Percentiles rank a stretch among this genome's conserved stretches.
phyloP scores from a whole-genome alignment of 768 basidiomycete species.

The Naganishia antarctica region DNA sequence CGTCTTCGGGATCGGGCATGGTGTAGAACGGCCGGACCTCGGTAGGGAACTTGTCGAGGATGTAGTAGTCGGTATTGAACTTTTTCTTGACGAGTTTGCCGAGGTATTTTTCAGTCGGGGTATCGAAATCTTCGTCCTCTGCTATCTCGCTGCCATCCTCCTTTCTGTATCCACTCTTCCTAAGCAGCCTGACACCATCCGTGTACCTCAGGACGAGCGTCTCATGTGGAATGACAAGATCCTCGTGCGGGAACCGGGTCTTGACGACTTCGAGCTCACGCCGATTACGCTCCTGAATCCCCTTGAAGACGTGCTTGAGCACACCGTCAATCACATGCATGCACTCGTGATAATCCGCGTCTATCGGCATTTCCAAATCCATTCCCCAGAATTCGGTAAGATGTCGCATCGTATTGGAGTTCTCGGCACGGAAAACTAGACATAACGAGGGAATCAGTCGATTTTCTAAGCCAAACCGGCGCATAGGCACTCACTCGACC shows the following conservation, averaged over 20 bases:
- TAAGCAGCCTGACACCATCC: slow-evolving; percentile 77
- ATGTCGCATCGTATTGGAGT: slow-evolving; percentile 91
- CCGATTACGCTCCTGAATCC: slow-evolving; percentile 65
- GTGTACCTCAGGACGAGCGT: slow-evolving; percentile 77
- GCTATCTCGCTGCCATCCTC: slow-evolving; percentile 52
- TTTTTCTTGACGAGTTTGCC: slow-evolving; percentile 81
- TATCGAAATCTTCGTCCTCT: slow-evolving; percentile 82
- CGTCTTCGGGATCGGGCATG: slow-evolving; percentile 86
- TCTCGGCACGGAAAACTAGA: slow-evolving; percentile 88
- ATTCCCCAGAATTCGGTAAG: slow-evolving; percentile 95
- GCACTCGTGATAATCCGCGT: slow-evolving; percentile 94
- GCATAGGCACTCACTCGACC: slow-evolving; percentile 48
- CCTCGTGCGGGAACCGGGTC: slow-evolving; percentile 82
- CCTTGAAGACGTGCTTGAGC: slow-evolving; percentile 75
- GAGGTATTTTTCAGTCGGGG: slow-evolving; percentile 84
- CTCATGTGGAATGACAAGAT: slow-evolving; percentile 84
- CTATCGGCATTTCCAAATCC: slow-evolving; percentile 94
- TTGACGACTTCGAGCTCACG: slow-evolving; percentile 74
- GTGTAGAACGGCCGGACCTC: slow-evolving; percentile 94
- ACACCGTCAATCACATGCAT: slow-evolving; percentile 79
- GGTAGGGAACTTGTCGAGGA: slow-evolving; percentile 96
- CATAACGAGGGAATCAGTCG: too few relatives aligned
- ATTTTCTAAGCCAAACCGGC: too few relatives aligned
- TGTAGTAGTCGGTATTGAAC: slow-evolving; percentile 94
- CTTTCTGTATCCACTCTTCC: slow-evolving; percentile 60